A percentile compares a stretch with the other conserved stretches of the same genome.
phyloP scores from a whole-genome alignment of 2,329 filamentous ascomycete species.

The Lecanoromycetidae sp. region DNA sequence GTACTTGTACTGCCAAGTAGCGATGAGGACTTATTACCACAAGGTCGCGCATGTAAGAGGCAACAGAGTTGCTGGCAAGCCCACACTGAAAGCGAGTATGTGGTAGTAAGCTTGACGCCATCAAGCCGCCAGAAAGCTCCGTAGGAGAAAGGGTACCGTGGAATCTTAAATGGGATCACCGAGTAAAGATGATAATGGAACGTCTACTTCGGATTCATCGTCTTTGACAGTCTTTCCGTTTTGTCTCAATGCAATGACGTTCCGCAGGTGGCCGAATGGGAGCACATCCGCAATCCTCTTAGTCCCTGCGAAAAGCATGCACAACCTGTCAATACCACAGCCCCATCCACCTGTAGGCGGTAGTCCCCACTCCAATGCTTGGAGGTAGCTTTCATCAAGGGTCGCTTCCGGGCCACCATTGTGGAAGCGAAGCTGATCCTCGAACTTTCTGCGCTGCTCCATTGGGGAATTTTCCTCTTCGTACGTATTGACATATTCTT shows the following conservation, averaged over 20 bases:
- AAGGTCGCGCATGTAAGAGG: slow-evolving; percentile 26
- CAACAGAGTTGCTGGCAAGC: slow-evolving; percentile 27
- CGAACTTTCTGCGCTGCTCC: slow-evolving; percentile 73
- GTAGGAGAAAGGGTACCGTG: slow-evolving; percentile 33
- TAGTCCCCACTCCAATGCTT: slow-evolving; percentile 73
- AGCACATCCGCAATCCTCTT: slow-evolving; percentile 75
- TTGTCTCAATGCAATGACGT: slow-evolving; percentile 31
- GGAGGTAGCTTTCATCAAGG: slow-evolving; percentile 69
- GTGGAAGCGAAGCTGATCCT: slow-evolving; percentile 40
- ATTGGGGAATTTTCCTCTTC: slow-evolving; percentile 94
- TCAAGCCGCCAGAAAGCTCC: slow-evolving; percentile 33
- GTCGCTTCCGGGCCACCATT: slow-evolving; percentile 38
- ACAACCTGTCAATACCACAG: slow-evolving; percentile 77
- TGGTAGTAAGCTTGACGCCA: slow-evolving; percentile 39
- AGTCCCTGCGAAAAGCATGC: slow-evolving; percentile 77
- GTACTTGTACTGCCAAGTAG: slow-evolving; percentile 32
- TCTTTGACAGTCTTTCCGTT: background rate
- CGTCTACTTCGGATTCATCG: background rate
- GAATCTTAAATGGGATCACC: background rate
- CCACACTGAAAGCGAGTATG: slow-evolving; percentile 27
- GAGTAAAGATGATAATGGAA: background rate
- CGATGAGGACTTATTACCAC: slow-evolving; percentile 34
- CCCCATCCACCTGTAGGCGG: slow-evolving; percentile 98
- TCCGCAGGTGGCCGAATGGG: slow-evolving; percentile 72
- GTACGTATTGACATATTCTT: slow-evolving; percentile 90